These are phyloP conservation scores for Macadamia integrifolia DNA, from an alignment of 164 flowering plant species.

Conservation along the genomic window DNA sequence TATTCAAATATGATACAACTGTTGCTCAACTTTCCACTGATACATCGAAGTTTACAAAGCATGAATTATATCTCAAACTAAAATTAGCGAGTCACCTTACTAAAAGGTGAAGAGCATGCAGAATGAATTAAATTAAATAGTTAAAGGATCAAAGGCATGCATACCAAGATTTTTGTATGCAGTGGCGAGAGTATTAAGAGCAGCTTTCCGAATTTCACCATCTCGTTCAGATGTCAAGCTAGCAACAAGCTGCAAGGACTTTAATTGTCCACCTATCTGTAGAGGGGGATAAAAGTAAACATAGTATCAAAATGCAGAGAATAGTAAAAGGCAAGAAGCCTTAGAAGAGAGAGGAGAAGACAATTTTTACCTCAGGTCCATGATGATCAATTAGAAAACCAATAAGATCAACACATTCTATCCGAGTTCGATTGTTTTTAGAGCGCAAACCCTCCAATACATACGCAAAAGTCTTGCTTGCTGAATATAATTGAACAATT, in stretches of 20 bases:
- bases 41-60: background rate
- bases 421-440: slow-evolving; percentile 86
- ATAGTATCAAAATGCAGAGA: background rate
- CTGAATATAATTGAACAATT: slow-evolving; percentile 59
- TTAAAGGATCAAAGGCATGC: background rate
- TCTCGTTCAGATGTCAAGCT: slow-evolving; percentile 94
- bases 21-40: background rate
- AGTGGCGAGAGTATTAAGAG: slow-evolving; percentile 77
- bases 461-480: slow-evolving; percentile 71
- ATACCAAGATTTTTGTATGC: slow-evolving; percentile 95
- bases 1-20: background rate
- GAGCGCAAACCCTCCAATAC: slow-evolving; percentile 94
- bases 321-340: background rate
- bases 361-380: slow-evolving; percentile 67
- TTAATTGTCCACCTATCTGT: slow-evolving; percentile 84
- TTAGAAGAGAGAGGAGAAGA: background rate
- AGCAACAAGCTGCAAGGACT: slow-evolving; percentile 89
- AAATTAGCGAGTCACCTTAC: background rate
- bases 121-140: background rate
- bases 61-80: background rate
- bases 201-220: slow-evolving; percentile 96
- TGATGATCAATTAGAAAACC: slow-evolving; percentile 80
- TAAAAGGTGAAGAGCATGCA: background rate
- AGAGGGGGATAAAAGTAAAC: slow-evolving; percentile 1
- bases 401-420: slow-evolving; percentile 84